Evolutionary conservation across 495 filamentous ascomycete genomes (phyloP), one percentile per base, ranked within the genome.

Genomic region (Massariosphaeria phaeospora): DNA sequence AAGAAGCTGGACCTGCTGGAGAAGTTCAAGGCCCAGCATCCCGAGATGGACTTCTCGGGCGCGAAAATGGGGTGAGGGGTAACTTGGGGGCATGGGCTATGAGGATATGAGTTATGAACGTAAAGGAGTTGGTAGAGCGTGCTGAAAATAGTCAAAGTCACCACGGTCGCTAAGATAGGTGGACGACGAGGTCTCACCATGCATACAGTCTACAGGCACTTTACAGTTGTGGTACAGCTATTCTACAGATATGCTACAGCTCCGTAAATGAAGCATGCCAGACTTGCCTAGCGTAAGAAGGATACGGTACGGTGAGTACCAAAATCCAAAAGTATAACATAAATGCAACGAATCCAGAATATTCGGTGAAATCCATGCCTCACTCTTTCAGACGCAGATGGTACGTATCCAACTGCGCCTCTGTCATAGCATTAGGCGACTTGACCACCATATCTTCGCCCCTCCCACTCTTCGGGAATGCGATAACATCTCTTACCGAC

Each of bases 391-490:
- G 30, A 48, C 60, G 24, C n/a, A 89, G 68, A 66, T 89, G 84
- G 71, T 96, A 98, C 2, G 76, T 82, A 56, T 77, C 66, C 62
- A 89, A 72, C 47, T 86, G 79, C 59, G 79, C 76, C 41, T 77
- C 68, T 0, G 76, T 84, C 49, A 91, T 75, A 54, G 59, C 59
- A 21, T 80, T 78, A 0, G 93, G 93, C 57, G 83, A 85, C 40
- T 79, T 80, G 13, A 96, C 88, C 68, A 90, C 77, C 24, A 78
- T 66, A 70, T 98, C 93, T 64, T 91, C 85, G 0, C 89, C 88
- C 69, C 84, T 91, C 29, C 86, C 85, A 44, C 76, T 86, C 72
- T 98, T 98, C 2, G 93, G 93, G 67, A 98, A 98, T 0, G 91
- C 91, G 66, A 96, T 95, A 13, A 97, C 93, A 73, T 98, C 91